Conservation (phyloP, 2,329 filamentous ascomycete genomes). For the Neonectria coccinea region DNA sequence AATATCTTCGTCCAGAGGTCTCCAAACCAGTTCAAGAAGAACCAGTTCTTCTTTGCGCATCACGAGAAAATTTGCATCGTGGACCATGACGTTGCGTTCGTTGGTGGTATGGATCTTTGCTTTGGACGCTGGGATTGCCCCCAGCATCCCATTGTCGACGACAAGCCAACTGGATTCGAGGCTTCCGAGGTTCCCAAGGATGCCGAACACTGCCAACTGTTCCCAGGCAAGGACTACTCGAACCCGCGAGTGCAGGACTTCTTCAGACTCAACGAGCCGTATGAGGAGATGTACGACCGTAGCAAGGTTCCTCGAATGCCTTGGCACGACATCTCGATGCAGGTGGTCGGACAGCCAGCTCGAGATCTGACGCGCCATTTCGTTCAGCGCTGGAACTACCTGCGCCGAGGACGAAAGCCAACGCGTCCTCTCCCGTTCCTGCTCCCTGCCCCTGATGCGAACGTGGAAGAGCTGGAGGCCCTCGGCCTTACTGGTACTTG, state of each 20-base stretch:
- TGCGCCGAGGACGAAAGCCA: conserved; percentile 90
- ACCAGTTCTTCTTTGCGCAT: conserved; percentile 99
- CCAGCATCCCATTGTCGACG: conserved; percentile 89
- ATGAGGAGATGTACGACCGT: conserved; percentile 98
- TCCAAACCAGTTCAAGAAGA: conserved; percentile 97
- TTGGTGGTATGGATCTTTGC: conserved; percentile 95
- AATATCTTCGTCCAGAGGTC: conserved; percentile 97
- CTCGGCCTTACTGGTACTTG: conserved; percentile 93
- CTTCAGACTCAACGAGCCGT: conserved; percentile 90
- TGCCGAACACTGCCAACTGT: conserved; percentile 93
- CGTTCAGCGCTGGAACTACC: conserved; percentile 97
- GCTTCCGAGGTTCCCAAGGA: conserved; percentile 80
- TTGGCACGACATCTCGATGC: conserved; percentile 99
- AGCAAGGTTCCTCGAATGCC: conserved; percentile 92
- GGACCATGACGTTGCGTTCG: conserved; percentile 94
- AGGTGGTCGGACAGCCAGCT: conserved; percentile 94
- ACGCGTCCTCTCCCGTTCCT: conserved; percentile 94
- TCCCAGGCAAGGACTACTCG: conserved; percentile 98
- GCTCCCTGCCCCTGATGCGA: conserved; percentile 92
- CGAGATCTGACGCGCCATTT: conserved; percentile 95
- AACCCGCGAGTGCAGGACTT: conserved; percentile 97
- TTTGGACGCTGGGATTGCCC: conserved; percentile 98
- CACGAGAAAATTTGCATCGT: conserved; percentile 99
- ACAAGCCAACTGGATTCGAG: conserved; percentile 96
- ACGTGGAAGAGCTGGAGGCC: conserved; percentile 84